phyloP scores from a whole-genome alignment of 257 asterid genomes.

The Ehretia macrophylla region DNA sequence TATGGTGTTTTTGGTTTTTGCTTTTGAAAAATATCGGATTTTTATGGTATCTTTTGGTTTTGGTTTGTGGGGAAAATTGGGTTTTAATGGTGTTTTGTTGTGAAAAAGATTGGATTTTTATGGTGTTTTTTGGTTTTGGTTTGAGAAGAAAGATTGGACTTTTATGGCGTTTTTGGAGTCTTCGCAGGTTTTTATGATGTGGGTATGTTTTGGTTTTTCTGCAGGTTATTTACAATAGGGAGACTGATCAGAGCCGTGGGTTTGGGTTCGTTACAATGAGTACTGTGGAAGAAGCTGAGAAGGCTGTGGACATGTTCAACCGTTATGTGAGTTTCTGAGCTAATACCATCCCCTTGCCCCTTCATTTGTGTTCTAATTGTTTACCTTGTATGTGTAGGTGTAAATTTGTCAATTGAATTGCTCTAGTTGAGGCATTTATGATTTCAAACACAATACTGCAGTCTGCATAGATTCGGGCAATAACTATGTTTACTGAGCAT shows the following conservation, averaged over 20 bases:
- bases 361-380: background rate
- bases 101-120: background rate
- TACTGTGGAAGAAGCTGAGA: slow-evolving; percentile 82
- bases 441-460: too few relatives aligned
- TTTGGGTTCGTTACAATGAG: slow-evolving; percentile 93
- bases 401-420: background rate
- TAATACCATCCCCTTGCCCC: background rate
- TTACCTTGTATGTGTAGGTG: background rate
- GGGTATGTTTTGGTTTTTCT: slow-evolving; percentile 2
- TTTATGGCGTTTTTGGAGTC: background rate
- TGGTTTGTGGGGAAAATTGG: background rate
- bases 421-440: too few relatives aligned
- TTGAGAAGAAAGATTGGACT: background rate
- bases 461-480: too few relatives aligned
- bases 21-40: too few relatives aligned
- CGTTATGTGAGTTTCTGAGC: slow-evolving; percentile 57
- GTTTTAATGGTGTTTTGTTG: background rate
- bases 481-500: too few relatives aligned
- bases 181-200: background rate
- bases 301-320: slow-evolving; percentile 73
- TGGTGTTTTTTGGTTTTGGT: background rate
- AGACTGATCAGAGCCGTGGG: slow-evolving; percentile 77
- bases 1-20: background rate
- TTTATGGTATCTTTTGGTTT: too few relatives aligned
- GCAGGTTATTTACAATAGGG: slow-evolving; percentile 79